Percentiles rank a stretch among this genome's conserved stretches.
Evolutionary conservation across 2,329 filamentous ascomycete species (phyloP).

Genomic region (Penicillium sp.): DNA sequence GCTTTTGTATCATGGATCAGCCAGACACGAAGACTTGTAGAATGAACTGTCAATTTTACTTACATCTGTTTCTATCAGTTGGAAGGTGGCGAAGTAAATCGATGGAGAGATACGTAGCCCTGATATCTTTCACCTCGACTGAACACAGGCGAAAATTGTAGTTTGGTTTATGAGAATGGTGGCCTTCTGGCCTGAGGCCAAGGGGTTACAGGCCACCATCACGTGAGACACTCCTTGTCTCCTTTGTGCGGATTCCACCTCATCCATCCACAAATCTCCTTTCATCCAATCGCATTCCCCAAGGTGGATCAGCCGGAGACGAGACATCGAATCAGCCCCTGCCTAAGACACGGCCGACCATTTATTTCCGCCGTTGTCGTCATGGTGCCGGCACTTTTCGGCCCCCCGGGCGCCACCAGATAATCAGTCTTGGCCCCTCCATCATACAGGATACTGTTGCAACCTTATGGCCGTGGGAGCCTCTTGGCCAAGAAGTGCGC

Average conservation of each 20-base stretch:
- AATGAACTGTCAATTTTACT: not conserved
- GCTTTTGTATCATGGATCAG: not conserved
- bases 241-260: not conserved
- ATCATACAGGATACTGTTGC: not conserved
- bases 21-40: not conserved
- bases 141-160: no score
- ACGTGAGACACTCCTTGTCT: not conserved
- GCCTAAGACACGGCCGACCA: slow-evolving; percentile 16
- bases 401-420: slow-evolving; percentile 9
- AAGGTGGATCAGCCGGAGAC: not conserved
- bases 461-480: not conserved
- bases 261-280: not conserved
- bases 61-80: not conserved
- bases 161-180: no score
- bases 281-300: slow-evolving; percentile 9
- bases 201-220: not conserved
- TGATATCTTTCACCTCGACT: no score
- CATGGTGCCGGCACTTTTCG: slow-evolving; percentile 18
- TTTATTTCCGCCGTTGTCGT: slow-evolving; percentile 20
- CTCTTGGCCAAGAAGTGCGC: not conserved
- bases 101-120: no score
- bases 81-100: not conserved
- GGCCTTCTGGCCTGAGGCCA: not conserved
- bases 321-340: slow-evolving; percentile 15
- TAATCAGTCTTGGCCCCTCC: slow-evolving; percentile 7